phyloP scores from a whole-genome alignment of 2,329 filamentous ascomycete species.

The Reticulascus tulasneorum region DNA sequence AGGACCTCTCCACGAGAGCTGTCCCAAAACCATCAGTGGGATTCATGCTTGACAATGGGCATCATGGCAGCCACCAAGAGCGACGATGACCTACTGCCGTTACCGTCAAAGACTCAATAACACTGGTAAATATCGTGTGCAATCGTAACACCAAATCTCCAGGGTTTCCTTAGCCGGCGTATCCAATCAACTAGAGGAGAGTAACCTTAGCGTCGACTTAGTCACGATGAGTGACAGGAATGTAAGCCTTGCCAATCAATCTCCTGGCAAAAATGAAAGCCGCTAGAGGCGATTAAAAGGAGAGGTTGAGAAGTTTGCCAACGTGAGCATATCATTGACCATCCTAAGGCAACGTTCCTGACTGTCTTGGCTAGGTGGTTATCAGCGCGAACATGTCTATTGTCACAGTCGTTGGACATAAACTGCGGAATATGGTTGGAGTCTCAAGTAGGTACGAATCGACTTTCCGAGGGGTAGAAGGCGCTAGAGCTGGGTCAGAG shows the following conservation, averaged over 20 bases:
- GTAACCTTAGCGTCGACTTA: slow-evolving; percentile 85
- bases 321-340: slow-evolving; percentile 67
- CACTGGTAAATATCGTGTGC: slow-evolving; percentile 95
- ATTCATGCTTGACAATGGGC: slow-evolving; percentile 7
- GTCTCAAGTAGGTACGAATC: too few species aligned
- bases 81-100: slow-evolving; percentile 76
- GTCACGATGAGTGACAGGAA: slow-evolving; percentile 97
- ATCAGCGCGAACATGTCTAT: slow-evolving; percentile 78
- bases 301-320: slow-evolving; percentile 75
- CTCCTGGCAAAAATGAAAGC: slow-evolving; percentile 59
- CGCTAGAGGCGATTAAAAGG: slow-evolving; percentile 63
- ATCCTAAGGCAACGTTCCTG: too few species aligned
- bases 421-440: slow-evolving; percentile 96
- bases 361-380: slow-evolving; percentile 1
- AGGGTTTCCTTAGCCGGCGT: slow-evolving; percentile 91
- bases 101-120: slow-evolving; percentile 94
- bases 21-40: too few species aligned
- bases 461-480: too few species aligned
- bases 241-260: slow-evolving; percentile 93
- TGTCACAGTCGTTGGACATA: slow-evolving; percentile 84
- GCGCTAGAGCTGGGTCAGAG: too few species aligned
- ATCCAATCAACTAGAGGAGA: slow-evolving; percentile 83
- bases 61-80: slow-evolving; percentile 2
- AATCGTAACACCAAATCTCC: slow-evolving; percentile 96
- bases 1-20: too few species aligned